A percentile compares a stretch with the other conserved stretches of the same genome.
Evolutionary conservation across 2,329 filamentous ascomycete species (phyloP).

Genomic region (Hyphodiscus sp.): DNA sequence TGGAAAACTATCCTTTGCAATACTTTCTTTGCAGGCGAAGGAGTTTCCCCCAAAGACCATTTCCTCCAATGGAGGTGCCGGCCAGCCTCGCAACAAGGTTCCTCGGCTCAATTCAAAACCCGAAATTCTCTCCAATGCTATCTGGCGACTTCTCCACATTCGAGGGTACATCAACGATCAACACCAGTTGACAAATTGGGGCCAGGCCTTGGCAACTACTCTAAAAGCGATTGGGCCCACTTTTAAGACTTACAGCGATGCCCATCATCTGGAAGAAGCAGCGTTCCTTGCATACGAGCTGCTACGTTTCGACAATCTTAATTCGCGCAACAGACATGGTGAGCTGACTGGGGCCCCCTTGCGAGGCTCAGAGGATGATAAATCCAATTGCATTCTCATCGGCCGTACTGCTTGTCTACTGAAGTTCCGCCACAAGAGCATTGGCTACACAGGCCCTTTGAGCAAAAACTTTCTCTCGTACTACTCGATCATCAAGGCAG

Average conservation of each 20-base stretch:
- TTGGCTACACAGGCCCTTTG: conserved; percentile 90
- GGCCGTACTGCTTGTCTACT: conserved; percentile 80
- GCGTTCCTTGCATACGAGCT: conserved; percentile 82
- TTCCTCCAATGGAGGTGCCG: conserved; percentile 35
- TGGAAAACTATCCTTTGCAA: conserved; percentile 49
- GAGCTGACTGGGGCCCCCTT: conserved; percentile 50
- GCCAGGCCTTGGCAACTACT: conserved; percentile 67
- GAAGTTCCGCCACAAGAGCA: conserved; percentile 72
- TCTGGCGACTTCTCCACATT: conserved; percentile 86
- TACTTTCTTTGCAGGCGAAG: conserved; percentile 61
- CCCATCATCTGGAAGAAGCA: conserved; percentile 61
- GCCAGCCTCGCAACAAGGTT: conserved; percentile 7
- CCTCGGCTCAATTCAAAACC: conserved; percentile 49
- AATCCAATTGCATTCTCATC: conserved; percentile 70
- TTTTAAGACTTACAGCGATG: conserved; percentile 36
- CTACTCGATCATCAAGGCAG: conserved; percentile 72
- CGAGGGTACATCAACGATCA: conserved; percentile 75
- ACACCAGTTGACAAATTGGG: conserved; percentile 80
- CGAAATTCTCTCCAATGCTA: conserved; percentile 64
- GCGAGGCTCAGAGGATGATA: conserved; percentile 62
- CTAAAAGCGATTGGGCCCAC: conserved; percentile 54
- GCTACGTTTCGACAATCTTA: conserved; percentile 71
- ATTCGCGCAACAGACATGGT: conserved; percentile 53
- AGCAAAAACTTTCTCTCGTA: conserved; percentile 86
- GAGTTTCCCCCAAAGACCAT: conserved; percentile 67